phyloP scores from a whole-genome alignment of 495 filamentous ascomycete genomes.

The Echria macrotheca region DNA sequence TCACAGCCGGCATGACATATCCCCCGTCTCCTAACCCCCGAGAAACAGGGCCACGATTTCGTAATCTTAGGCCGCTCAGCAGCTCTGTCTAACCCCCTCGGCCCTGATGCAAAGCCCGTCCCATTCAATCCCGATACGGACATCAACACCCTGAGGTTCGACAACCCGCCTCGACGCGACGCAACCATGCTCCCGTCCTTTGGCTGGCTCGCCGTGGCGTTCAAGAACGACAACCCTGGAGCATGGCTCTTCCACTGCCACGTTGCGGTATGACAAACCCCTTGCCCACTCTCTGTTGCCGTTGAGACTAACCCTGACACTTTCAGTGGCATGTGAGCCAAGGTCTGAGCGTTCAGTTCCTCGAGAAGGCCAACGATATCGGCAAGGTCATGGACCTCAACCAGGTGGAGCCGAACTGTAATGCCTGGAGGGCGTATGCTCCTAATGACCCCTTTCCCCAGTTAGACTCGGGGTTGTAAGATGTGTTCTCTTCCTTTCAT shows the following conservation, averaged over 20 bases:
- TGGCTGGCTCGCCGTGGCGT: constrained; percentile 44
- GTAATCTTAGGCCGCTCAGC: constrained; percentile 30
- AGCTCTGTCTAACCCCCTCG: constrained; percentile 22
- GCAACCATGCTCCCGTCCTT: constrained; percentile 40
- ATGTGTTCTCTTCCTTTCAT: too few relatives aligned
- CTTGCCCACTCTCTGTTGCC: too few relatives aligned
- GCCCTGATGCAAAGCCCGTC: constrained; percentile 43
- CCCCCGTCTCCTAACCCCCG: too few relatives aligned
- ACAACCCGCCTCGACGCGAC: constrained; percentile 27
- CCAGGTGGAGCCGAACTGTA: constrained; percentile 11
- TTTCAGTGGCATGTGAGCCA: constrained; percentile 35
- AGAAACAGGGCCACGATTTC: constrained; percentile 14
- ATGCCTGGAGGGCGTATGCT: constrained; percentile 13
- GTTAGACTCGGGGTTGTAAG: constrained; percentile 2
- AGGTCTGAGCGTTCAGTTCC: constrained; percentile 43
- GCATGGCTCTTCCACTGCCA: constrained; percentile 53
- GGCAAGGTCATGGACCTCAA: constrained; percentile 7
- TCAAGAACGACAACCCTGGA: constrained; percentile 48
- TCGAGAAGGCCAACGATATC: constrained; percentile 28
- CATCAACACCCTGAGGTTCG: constrained; percentile 25
- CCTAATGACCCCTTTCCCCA: constrained; percentile 7
- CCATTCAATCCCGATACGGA: constrained; percentile 24
- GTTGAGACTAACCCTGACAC: too few relatives aligned
- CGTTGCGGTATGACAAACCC: constrained; percentile 27
- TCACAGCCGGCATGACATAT: too few relatives aligned